Evolutionary conservation across 768 basidiomycete species (phyloP), one percentile per base, ranked within the genome.

Genomic region (Trametes coccinea): DNA sequence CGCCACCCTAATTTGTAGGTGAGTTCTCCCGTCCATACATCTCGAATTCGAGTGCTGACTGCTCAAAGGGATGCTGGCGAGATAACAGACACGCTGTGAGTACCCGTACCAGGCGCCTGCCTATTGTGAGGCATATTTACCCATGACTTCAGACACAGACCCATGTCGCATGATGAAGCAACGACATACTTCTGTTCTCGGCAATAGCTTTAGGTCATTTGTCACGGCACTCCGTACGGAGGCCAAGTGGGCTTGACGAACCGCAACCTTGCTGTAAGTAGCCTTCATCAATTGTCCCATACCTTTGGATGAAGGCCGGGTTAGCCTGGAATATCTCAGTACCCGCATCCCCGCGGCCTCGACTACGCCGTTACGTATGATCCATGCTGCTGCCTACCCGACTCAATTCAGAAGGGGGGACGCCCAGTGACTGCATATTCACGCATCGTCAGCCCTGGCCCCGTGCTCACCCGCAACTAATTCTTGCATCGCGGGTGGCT

Each of bases 391-490:
- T 40, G 14, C 33, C 17, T 59, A 51, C 40, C 48, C 49, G 57
- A 59, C 17, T 59, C 39, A 59, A 59, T 59, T 16, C 17, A 34
- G 57, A 59, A 59, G 57, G 11, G 2, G 29, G 31, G 13, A 9
- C 11, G 48, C 22, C 22, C 11, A 37, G 11, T 5, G 6, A 11
- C 11, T 5, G 34, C 34, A 37, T 11, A 11, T 37, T 43, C 39
- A 22, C 43, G 22, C 31, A 31, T 5, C 34, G 34, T 6, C 11
- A 37, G 5, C 8, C 6, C 9, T 37, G 40, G 14, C 31, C 57
- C 30, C 57, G 43, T 59, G 57, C 13, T 27, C 49, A 44, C 3
- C 7, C 10, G 41, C 22, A 27, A 47, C 30, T 31, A n/a, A 9
- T 16, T 4, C n/a, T 16, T 14, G n/a, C 13, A 43, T 43, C 41